These are phyloP conservation scores for Fusarium sp. DNA, from an alignment of 2,329 filamentous ascomycete genomes.

Conservation along the genomic window DNA sequence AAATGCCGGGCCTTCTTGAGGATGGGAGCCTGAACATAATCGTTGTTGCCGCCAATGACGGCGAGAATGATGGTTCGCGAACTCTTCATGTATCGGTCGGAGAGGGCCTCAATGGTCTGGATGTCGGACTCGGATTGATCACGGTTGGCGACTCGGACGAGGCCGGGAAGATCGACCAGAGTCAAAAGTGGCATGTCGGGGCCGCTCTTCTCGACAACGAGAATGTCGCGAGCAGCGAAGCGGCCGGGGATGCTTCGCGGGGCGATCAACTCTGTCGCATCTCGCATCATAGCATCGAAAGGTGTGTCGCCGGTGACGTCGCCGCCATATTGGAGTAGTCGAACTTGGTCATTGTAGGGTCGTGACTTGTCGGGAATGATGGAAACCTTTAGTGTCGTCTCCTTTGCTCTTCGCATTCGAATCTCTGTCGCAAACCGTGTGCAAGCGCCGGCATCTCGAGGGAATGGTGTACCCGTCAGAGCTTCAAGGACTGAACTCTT, in stretches of 20 bases:
- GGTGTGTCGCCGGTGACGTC: slow-evolving; percentile 60
- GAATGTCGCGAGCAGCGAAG: slow-evolving; percentile 67
- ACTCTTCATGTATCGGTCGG: slow-evolving; percentile 70
- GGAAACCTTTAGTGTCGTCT: slow-evolving; percentile 63
- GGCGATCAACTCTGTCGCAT: slow-evolving; percentile 66
- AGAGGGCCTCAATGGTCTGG: slow-evolving; percentile 65
- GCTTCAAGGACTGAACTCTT: slow-evolving; percentile 76
- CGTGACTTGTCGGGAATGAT: slow-evolving; percentile 69
- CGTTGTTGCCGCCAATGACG: slow-evolving; percentile 69
- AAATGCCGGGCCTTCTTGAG: slow-evolving; percentile 66
- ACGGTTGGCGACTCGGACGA: slow-evolving; percentile 68
- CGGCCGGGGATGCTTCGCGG: slow-evolving; percentile 65
- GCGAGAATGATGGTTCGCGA: slow-evolving; percentile 69
- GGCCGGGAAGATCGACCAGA: slow-evolving; percentile 73
- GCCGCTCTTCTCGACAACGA: slow-evolving; percentile 72
- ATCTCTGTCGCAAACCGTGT: slow-evolving; percentile 75
- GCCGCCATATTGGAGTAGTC: slow-evolving; percentile 64
- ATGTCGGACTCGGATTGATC: slow-evolving; percentile 69
- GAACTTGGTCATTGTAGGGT: slow-evolving; percentile 62
- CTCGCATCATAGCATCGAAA: slow-evolving; percentile 66
- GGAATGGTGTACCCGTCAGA: slow-evolving; percentile 74
- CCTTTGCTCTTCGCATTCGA: slow-evolving; percentile 64
- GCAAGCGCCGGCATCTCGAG: slow-evolving; percentile 71
- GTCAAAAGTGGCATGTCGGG: slow-evolving; percentile 73
- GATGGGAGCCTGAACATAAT: slow-evolving; percentile 68